Base-by-base conservation (phyloP, 2,329 filamentous ascomycete species). In the Penicillium fuscoglaucum region DNA sequence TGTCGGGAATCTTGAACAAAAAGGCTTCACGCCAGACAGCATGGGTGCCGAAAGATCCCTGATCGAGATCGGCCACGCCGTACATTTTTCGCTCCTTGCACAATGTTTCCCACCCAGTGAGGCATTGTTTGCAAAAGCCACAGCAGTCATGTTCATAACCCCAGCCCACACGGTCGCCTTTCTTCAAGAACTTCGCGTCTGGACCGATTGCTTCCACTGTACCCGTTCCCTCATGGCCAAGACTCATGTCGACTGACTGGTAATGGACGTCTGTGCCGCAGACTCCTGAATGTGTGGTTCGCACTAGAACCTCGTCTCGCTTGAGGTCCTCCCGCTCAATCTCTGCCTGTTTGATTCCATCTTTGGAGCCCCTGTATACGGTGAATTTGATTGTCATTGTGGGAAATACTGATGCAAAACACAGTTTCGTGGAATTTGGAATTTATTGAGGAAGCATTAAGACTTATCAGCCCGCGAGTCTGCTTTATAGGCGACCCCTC, bases 211-310 rank as follows among this genome's bases (percentile, higher is more conserved):
- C 62, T 46, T 71, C 68, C 5, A 78, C 71, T 0, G 72, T 45
- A 1, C 74, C 75, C 1, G 74, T 62, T 29, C 74, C 75, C 66
- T 78, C 76, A 53, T 78, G 76, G 7, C 76, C 76, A 1, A 77
- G 69, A 2, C 63, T 74, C 68, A 74, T 74, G 41, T 74, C 69
- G 8, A 57, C 50, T 13, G 56, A 49, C 13, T 60, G 52, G 59
- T 70, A 74, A 62, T 82, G 78, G 49, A 78, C 63, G 59, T 80
- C 82, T 4, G 87, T 90, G 50, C 84, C 85, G 71, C 88, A 90
- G 52, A 90, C 77, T 31, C 88, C 87, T 2, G 86, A 87, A 58
- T 86, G 84, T 17, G 86, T 89, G 61, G 90, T 78, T 55, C 80
- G 82, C 68, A 90, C 70, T 29, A 87, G 79, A 52, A 89, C 86